phyloP scores from a whole-genome alignment of 2,329 filamentous ascomycete species.

The Kalmusia sp. region DNA sequence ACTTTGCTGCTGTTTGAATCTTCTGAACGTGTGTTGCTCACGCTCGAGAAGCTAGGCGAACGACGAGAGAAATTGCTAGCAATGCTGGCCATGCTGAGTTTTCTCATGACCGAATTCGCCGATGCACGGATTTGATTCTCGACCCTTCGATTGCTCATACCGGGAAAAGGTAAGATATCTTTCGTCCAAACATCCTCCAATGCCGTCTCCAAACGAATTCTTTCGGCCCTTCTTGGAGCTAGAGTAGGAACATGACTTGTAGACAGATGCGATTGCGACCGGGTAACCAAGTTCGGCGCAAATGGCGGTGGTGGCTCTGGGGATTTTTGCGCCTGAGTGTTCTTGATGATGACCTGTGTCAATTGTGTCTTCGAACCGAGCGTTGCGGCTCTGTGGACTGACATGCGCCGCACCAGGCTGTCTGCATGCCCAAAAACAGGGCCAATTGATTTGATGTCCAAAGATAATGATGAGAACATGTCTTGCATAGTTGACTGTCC shows the following conservation, averaged over 20 bases:
- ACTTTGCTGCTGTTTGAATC: slow-evolving; percentile 40
- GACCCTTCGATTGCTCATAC: slow-evolving; percentile 72
- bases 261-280: slow-evolving; percentile 82
- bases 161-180: slow-evolving; percentile 80
- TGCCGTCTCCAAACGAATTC: slow-evolving; percentile 76
- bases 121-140: slow-evolving; percentile 78
- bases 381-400: slow-evolving; percentile 80
- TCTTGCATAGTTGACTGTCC: slow-evolving; percentile 55
- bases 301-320: slow-evolving; percentile 53
- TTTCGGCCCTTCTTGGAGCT: slow-evolving; percentile 75
- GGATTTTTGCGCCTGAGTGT: slow-evolving; percentile 75
- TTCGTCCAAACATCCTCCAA: slow-evolving; percentile 85
- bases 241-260: slow-evolving; percentile 72
- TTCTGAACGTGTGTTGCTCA: slow-evolving; percentile 46
- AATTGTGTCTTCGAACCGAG: slow-evolving; percentile 71
- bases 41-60: slow-evolving; percentile 64
- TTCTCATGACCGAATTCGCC: slow-evolving; percentile 87
- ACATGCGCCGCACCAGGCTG: slow-evolving; percentile 70
- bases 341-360: slow-evolving; percentile 84
- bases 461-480: slow-evolving; percentile 68
- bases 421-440: slow-evolving; percentile 77
- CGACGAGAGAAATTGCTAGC: slow-evolving; percentile 77
- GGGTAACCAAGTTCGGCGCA: slow-evolving; percentile 66
- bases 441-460: slow-evolving; percentile 77
- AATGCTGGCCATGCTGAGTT: slow-evolving; percentile 83